phyloP scores from a whole-genome alignment of 768 basidiomycete genomes.

The Pseudohyphozyma bogoriensis region DNA sequence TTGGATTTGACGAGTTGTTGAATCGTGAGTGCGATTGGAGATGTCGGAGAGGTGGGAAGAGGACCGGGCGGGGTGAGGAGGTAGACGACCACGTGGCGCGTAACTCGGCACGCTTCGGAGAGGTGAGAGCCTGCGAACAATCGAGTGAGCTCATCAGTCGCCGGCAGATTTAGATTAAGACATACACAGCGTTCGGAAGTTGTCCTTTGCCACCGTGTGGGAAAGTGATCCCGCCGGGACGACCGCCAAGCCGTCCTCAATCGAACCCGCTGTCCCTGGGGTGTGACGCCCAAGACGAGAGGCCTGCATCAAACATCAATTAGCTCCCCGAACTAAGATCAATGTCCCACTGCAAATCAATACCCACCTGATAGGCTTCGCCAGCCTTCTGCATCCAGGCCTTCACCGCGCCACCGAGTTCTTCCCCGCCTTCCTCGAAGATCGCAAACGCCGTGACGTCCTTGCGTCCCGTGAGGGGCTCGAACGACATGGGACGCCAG shows the following conservation, averaged over 20 bases:
- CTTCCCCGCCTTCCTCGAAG: slow-evolving; percentile 12
- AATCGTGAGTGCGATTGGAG: slow-evolving; percentile 9
- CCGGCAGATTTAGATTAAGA: neutral
- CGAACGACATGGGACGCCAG: slow-evolving; percentile 29
- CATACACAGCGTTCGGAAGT: slow-evolving; percentile 17
- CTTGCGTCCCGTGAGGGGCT: slow-evolving; percentile 18
- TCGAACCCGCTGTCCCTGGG: neutral
- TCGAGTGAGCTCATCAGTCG: too few relatives aligned
- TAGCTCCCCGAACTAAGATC: too few relatives aligned
- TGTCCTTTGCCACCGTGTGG: neutral
- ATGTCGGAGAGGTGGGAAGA: neutral
- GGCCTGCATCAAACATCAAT: neutral
- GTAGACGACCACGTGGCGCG: slow-evolving; percentile 19
- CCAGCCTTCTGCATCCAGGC: slow-evolving; percentile 2
- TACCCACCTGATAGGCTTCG: slow-evolving; percentile 8
- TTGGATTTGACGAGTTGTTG: slow-evolving; percentile 14
- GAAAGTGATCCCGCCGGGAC: slow-evolving; percentile 6
- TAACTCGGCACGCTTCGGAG: slow-evolving; percentile 4
- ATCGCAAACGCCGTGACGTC: slow-evolving; percentile 17
- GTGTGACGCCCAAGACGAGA: slow-evolving; percentile 15
- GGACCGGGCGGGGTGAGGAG: slow-evolving; percentile 1
- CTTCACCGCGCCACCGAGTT: neutral
- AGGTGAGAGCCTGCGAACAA: neutral
- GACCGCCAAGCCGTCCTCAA: slow-evolving; percentile 13
- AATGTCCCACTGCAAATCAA: neutral